phyloP scores from a whole-genome alignment of 352 stramenopile species.

The Phytopythium kandeliae region DNA sequence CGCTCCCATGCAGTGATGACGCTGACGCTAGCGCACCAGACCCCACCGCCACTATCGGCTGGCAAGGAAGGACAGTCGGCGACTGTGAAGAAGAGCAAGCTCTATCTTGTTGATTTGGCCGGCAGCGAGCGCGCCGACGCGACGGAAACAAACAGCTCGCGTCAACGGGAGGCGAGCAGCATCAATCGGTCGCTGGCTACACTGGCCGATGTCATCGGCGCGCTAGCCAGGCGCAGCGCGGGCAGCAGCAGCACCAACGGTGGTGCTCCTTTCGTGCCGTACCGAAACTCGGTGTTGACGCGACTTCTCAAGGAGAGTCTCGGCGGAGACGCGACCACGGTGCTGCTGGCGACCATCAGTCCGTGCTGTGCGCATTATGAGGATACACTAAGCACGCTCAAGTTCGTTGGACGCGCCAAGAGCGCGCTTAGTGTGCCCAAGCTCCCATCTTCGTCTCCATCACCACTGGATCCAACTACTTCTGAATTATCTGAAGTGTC shows the following conservation, averaged over 20 bases:
- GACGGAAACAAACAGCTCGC: conserved; percentile 31
- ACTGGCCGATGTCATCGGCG: conserved; percentile 80
- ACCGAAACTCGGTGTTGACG: conserved; percentile 87
- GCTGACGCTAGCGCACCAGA: conserved; percentile 42
- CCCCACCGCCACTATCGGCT: conserved; percentile 3
- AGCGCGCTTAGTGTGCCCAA: conserved; percentile 29
- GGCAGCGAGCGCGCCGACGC: conserved; percentile 59
- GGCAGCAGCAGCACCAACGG: conserved; percentile 10
- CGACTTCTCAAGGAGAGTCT: conserved; percentile 75
- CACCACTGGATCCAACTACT: neutral
- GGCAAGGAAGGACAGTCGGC: conserved; percentile 1
- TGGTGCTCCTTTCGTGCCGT: conserved; percentile 57
- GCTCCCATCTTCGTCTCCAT: neutral
- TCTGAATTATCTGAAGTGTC: conserved; percentile 1
- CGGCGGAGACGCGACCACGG: conserved; percentile 72
- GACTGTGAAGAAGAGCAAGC: conserved; percentile 42
- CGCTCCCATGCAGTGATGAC: conserved; percentile 66
- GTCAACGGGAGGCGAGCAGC: conserved; percentile 62
- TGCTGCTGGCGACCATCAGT: conserved; percentile 87
- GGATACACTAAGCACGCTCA: conserved; percentile 82
- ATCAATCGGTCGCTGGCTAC: conserved; percentile 85
- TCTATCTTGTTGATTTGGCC: conserved; percentile 71
- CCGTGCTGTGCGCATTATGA: conserved; percentile 83
- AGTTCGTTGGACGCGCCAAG: conserved; percentile 71
- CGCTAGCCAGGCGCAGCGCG: conserved; percentile 35